A percentile compares a stretch with the other conserved stretches of the same genome.
Conservation (phyloP, 2,329 filamentous ascomycete species). For the Phialophora macrospora region DNA sequence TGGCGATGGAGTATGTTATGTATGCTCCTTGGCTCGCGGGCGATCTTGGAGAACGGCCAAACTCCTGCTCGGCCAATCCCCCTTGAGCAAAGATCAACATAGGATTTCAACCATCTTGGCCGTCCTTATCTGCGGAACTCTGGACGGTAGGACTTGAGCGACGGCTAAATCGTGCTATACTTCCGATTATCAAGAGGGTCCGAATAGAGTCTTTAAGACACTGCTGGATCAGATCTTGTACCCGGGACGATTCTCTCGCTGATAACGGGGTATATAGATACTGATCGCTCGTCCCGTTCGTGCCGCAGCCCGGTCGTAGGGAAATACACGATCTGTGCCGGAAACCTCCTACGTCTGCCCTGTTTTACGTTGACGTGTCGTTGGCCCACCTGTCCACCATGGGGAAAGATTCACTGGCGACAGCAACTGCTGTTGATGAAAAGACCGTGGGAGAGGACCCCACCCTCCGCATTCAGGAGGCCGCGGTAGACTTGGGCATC, state of each 20-base stretch:
- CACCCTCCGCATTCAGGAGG: slow-evolving; percentile 9
- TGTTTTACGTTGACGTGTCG: background rate
- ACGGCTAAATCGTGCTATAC: background rate
- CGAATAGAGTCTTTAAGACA: background rate
- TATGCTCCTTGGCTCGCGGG: background rate
- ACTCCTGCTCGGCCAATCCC: background rate
- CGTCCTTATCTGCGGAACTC: slow-evolving; percentile 8
- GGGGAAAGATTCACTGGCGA: slow-evolving; percentile 9
- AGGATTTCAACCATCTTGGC: background rate
- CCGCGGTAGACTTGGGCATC: slow-evolving; percentile 9
- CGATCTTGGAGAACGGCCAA: slow-evolving; percentile 4
- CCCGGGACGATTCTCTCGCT: background rate
- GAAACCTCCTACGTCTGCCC: background rate
- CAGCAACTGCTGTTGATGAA: slow-evolving; percentile 5
- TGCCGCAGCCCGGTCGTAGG: background rate
- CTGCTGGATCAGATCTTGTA: too few relatives aligned
- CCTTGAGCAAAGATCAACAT: slow-evolving; percentile 5
- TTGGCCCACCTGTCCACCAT: slow-evolving; percentile 4
- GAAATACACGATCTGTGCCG: background rate
- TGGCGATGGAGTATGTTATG: background rate
- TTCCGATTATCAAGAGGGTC: background rate
- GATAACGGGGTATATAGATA: slow-evolving; percentile 16
- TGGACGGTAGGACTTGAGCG: slow-evolving; percentile 10
- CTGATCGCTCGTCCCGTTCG: background rate
- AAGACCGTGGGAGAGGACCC: slow-evolving; percentile 4